Conservation (phyloP, 768 basidiomycete genomes). For the Lactifluus echinatus region DNA sequence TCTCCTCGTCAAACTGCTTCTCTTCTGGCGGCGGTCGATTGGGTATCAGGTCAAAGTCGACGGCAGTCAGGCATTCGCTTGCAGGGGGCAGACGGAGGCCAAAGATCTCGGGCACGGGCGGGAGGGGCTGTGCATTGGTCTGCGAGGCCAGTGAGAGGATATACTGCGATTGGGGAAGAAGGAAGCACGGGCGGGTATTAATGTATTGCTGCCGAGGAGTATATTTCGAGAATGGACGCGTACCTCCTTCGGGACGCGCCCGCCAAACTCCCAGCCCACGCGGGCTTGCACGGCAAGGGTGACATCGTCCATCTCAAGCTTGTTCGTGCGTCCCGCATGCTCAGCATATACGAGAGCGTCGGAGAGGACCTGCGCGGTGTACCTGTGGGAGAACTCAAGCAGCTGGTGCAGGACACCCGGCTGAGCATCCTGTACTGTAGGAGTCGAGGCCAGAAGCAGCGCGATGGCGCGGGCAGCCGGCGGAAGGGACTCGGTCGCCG, state of each 20-base stretch:
- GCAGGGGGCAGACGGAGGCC: slow-evolving; percentile 70
- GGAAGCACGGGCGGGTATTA: not conserved
- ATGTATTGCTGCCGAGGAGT: not conserved
- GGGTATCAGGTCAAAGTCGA: slow-evolving; percentile 82
- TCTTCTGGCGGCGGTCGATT: slow-evolving; percentile 75
- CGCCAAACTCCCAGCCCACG: slow-evolving; percentile 90
- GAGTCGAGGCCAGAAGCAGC: slow-evolving; percentile 72
- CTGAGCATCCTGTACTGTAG: slow-evolving; percentile 78
- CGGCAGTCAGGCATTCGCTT: slow-evolving; percentile 62
- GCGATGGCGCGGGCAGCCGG: slow-evolving; percentile 80
- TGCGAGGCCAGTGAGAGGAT: slow-evolving; percentile 72
- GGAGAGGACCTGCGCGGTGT: slow-evolving; percentile 73
- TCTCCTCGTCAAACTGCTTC: slow-evolving; percentile 69
- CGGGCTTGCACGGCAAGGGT: slow-evolving; percentile 77
- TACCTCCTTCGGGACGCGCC: slow-evolving; percentile 84
- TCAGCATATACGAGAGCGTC: slow-evolving; percentile 85
- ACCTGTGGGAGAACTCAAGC: slow-evolving; percentile 79
- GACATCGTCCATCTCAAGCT: slow-evolving; percentile 78
- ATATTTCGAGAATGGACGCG: slow-evolving; percentile 14
- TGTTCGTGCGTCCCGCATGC: slow-evolving; percentile 69
- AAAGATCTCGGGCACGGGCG: slow-evolving; percentile 81
- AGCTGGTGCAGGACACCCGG: slow-evolving; percentile 82
- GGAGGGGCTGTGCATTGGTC: slow-evolving; percentile 73
- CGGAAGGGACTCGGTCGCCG: slow-evolving; percentile 51
- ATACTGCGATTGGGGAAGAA: slow-evolving; percentile 39